phyloP scores from a whole-genome alignment of 2,329 filamentous ascomycete genomes.

The Paradendryphiella salina region DNA sequence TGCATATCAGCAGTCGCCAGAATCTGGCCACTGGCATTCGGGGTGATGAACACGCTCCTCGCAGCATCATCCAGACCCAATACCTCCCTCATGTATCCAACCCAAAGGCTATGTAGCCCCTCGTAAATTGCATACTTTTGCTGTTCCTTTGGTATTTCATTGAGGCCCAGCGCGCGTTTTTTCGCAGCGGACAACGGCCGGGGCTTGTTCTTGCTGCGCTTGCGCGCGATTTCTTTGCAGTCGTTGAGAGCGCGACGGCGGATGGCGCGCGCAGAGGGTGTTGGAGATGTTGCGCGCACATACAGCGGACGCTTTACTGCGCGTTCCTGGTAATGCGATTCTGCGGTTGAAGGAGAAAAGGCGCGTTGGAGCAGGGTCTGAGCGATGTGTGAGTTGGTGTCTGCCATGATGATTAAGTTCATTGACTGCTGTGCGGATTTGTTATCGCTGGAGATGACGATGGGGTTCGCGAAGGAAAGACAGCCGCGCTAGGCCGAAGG shows the following conservation, averaged over 20 bases:
- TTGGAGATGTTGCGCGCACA: constrained; percentile 75
- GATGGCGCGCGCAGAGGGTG: constrained; percentile 46
- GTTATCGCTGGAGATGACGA: constrained; percentile 4
- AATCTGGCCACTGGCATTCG: constrained; percentile 67
- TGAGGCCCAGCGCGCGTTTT: constrained; percentile 71
- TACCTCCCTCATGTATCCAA: constrained; percentile 81
- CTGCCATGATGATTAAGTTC: constrained; percentile 25
- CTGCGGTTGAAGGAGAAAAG: constrained; percentile 72
- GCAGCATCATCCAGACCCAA: constrained; percentile 60
- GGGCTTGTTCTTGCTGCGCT: constrained; percentile 56
- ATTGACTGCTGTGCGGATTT: background rate
- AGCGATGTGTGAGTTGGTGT: constrained; percentile 25
- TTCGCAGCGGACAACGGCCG: constrained; percentile 77
- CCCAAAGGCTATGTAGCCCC: constrained; percentile 78
- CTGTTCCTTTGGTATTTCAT: constrained; percentile 71
- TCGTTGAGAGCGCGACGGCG: constrained; percentile 58
- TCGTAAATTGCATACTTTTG: constrained; percentile 76
- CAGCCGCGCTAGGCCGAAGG: constrained; percentile 10
- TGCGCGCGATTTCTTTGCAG: constrained; percentile 37
- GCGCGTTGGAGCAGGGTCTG: constrained; percentile 72
- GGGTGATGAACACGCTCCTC: constrained; percentile 55
- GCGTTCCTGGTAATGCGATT: constrained; percentile 77
- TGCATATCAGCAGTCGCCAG: constrained; percentile 88
- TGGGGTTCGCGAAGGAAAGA: constrained; percentile 1
- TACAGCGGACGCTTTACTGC: constrained; percentile 80